phyloP scores from a whole-genome alignment of 2,329 filamentous ascomycete species.

The Diaporthe ampelina region DNA sequence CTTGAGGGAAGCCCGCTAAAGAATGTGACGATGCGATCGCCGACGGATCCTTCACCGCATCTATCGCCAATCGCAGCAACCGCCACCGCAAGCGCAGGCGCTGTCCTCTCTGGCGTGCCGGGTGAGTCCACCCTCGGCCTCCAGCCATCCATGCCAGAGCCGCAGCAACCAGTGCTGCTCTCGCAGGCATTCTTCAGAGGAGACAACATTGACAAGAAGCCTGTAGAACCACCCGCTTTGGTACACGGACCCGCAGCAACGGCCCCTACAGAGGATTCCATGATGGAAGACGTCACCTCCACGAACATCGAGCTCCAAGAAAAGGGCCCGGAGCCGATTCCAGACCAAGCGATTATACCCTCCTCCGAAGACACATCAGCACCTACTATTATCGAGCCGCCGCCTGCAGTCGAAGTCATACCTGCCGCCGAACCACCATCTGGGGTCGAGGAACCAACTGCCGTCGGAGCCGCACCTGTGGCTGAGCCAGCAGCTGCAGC shows the following conservation, averaged over 20 bases:
- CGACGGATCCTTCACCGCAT: constrained; percentile 54
- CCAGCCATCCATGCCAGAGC: constrained; percentile 32
- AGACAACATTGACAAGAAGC: constrained; percentile 6
- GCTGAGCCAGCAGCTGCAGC: neutral
- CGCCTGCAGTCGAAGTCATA: neutral
- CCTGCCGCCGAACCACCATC: neutral
- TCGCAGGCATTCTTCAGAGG: constrained; percentile 14
- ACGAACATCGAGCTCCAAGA: constrained; percentile 6
- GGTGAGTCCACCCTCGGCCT: constrained; percentile 34
- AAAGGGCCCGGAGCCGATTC: constrained; percentile 8
- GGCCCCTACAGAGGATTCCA: constrained; percentile 15
- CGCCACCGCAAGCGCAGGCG: neutral
- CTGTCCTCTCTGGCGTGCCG: constrained; percentile 25
- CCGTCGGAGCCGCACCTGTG: neutral
- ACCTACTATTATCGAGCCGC: constrained; percentile 16
- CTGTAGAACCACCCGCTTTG: constrained; percentile 24
- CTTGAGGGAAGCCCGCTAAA: constrained; percentile 67
- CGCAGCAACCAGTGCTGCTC: neutral
- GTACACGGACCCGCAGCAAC: constrained; percentile 7
- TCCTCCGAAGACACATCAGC: neutral
- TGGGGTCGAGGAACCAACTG: constrained; percentile 1
- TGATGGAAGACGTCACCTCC: constrained; percentile 22
- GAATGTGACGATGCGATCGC: constrained; percentile 63
- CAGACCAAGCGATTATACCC: constrained; percentile 6
- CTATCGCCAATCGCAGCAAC: constrained; percentile 37